Percentiles rank a stretch among this genome's conserved stretches.
Evolutionary conservation across 2,329 filamentous ascomycete species (phyloP).

Genomic region (Botrytis tulipae): DNA sequence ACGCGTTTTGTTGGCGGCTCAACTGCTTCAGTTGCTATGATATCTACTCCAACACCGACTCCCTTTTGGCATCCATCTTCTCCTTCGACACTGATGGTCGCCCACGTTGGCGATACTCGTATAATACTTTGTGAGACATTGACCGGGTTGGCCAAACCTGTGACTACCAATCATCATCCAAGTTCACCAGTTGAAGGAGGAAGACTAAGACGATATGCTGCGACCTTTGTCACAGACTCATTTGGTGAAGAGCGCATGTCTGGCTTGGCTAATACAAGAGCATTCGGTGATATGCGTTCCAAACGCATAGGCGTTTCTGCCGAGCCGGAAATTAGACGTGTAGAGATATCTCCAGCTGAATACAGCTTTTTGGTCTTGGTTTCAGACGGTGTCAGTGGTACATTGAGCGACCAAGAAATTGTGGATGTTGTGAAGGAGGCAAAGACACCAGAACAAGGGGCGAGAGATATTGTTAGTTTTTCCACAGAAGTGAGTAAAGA

Average conservation of each 20-base stretch:
- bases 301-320: constrained; percentile 94
- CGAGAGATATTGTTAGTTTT: constrained; percentile 76
- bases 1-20: constrained; percentile 89
- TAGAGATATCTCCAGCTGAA: constrained; percentile 78
- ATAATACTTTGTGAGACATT: constrained; percentile 85
- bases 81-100: constrained; percentile 78
- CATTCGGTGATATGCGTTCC: constrained; percentile 88
- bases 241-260: constrained; percentile 97
- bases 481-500: constrained; percentile 70
- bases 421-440: constrained; percentile 95
- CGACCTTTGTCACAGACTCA: constrained; percentile 87
- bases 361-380: constrained; percentile 88
- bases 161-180: constrained; percentile 92
- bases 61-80: constrained; percentile 95
- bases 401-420: constrained; percentile 87
- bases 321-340: constrained; percentile 80
- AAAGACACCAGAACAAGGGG: constrained; percentile 82
- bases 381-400: constrained; percentile 84
- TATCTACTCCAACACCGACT: constrained; percentile 85
- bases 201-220: constrained; percentile 80
- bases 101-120: constrained; percentile 91
- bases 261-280: constrained; percentile 87
- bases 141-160: constrained; percentile 73
- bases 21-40: constrained; percentile 83
- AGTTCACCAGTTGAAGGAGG: constrained; percentile 80